Percentiles rank a stretch among this genome's conserved stretches.
Evolutionary conservation across 169 alveolate species (phyloP).

Genomic region (Cyclospora cayetanensis): DNA sequence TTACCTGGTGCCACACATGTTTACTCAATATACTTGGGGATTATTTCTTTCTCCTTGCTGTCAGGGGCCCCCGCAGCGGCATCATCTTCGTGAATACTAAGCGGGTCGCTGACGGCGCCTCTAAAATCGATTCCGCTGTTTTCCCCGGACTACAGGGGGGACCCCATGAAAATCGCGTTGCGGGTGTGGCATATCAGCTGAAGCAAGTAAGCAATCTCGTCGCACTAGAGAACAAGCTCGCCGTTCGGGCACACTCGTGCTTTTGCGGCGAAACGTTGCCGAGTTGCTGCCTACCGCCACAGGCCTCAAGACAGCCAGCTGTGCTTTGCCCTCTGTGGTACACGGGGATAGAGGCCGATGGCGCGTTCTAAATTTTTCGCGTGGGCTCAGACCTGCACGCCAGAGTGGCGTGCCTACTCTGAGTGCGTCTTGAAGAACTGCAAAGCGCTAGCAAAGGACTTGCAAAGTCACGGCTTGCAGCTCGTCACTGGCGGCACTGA

Average conservation of each 20-base stretch:
- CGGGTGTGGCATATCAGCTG: constrained; percentile 89
- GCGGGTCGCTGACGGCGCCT: constrained; percentile 85
- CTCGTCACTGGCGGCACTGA: constrained; percentile 92
- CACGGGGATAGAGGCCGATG: not conserved
- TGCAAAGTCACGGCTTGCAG: constrained; percentile 46
- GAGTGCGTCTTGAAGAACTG: constrained; percentile 64
- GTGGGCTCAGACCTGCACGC: constrained; percentile 63
- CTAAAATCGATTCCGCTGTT: constrained; percentile 93
- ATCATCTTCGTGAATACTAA: constrained; percentile 81
- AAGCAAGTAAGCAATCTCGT: constrained; percentile 81
- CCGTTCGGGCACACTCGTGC: too few relatives aligned
- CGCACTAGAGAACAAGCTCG: too few relatives aligned
- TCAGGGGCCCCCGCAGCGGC: constrained; percentile 72
- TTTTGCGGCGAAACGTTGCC: not conserved
- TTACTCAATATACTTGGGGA: too few relatives aligned
- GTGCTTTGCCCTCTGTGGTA: too few relatives aligned
- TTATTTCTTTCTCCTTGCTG: not conserved
- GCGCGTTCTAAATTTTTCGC: not conserved
- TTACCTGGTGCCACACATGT: too few relatives aligned
- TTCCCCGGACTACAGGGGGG: constrained; percentile 98
- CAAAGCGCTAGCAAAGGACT: constrained; percentile 51
- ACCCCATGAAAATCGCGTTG: constrained; percentile 93
- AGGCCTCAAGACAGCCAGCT: not conserved
- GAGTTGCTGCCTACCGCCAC: not conserved
- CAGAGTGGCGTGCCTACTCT: constrained; percentile 71